Conservation (phyloP, 108 stramenopile genomes). For the Mayamaea pseudoterrestris region DNA sequence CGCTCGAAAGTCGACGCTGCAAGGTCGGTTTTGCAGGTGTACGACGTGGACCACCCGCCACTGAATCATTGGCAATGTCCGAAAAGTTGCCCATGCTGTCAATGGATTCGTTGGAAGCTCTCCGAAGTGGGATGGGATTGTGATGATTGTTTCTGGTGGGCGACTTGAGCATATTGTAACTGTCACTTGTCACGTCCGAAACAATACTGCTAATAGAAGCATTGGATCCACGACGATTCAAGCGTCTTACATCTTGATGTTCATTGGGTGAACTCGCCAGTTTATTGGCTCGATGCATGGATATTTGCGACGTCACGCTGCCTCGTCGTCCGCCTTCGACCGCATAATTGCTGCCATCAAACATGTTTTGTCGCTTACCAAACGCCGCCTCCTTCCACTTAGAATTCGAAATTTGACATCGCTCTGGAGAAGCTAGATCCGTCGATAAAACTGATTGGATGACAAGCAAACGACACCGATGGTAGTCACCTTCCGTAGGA, state of each 20-base stretch:
- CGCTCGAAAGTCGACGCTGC: too few species aligned
- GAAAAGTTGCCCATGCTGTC: background rate
- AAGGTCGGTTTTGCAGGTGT: too few species aligned
- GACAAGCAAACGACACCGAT: constrained; percentile 29
- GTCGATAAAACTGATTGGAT: constrained; percentile 38
- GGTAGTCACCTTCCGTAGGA: constrained; percentile 15
- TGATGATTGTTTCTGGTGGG: background rate
- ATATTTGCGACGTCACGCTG: constrained; percentile 1
- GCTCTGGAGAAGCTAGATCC: constrained; percentile 43
- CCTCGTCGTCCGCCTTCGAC: background rate
- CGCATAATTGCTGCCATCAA: background rate
- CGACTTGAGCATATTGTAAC: constrained; percentile 1
- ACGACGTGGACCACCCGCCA: background rate
- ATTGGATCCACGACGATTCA: constrained; percentile 5
- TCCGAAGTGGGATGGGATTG: background rate
- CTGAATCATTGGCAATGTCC: background rate
- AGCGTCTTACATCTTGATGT: too few species aligned
- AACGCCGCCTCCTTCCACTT: constrained; percentile 46
- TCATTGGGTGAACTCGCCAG: background rate
- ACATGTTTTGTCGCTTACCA: constrained; percentile 2
- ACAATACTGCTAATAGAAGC: constrained; percentile 1
- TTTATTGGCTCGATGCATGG: constrained; percentile 1
- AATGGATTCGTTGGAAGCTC: background rate
- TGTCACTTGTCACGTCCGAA: constrained; percentile 6
- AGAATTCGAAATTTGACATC: constrained; percentile 26